phyloP scores from a whole-genome alignment of 441 rosid species.

The Viola pubescens region DNA sequence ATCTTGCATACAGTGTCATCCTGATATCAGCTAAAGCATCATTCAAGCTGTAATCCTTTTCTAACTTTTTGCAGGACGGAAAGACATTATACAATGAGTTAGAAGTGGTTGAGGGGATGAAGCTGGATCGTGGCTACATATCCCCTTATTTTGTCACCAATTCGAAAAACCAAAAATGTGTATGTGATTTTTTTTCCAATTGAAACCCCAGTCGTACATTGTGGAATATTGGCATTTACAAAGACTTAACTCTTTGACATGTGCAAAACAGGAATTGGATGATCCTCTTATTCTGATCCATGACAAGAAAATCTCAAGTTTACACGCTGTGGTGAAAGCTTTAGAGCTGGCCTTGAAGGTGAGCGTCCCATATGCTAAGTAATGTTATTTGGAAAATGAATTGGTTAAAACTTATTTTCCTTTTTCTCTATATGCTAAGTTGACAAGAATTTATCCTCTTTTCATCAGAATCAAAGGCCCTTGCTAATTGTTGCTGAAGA shows the following conservation, averaged over 20 bases:
- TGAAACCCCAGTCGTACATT: neutral
- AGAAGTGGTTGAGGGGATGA: constrained; percentile 93
- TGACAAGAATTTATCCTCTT: constrained; percentile 6
- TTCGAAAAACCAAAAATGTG: constrained; percentile 81
- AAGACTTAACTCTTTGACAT: neutral
- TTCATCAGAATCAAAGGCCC: constrained; percentile 67
- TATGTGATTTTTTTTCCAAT: constrained; percentile 24
- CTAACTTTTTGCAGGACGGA: constrained; percentile 46
- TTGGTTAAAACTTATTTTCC: neutral
- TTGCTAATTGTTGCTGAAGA: constrained; percentile 74
- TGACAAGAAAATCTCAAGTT: constrained; percentile 75
- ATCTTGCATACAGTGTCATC: neutral
- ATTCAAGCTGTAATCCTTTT: too few species aligned
- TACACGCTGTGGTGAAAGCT: constrained; percentile 73
- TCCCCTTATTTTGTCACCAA: constrained; percentile 89
- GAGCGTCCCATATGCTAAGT: neutral
- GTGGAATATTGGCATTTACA: neutral
- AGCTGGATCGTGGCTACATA: constrained; percentile 80
- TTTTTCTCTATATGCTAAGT: neutral
- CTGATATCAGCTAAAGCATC: neutral
- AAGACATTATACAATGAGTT: constrained; percentile 72
- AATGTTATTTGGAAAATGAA: neutral
- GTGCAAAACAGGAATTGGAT: constrained; percentile 56
- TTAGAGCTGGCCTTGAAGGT: constrained; percentile 85
- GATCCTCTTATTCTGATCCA: constrained; percentile 84